phyloP scores from a whole-genome alignment of 257 asterid species.

The Nicotiana attenuata region DNA sequence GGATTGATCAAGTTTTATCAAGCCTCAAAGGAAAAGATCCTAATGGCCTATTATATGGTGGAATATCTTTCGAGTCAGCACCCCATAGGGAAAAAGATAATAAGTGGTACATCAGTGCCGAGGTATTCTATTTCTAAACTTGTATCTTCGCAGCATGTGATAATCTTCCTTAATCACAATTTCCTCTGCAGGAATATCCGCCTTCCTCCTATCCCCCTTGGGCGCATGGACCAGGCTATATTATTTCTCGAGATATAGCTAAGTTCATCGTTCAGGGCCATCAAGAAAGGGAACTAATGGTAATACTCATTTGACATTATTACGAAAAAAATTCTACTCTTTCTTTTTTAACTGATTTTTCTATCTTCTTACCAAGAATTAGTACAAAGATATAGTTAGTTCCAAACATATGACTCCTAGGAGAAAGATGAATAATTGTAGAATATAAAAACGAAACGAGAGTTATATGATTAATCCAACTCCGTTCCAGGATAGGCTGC shows the following conservation, averaged over 20 bases:
- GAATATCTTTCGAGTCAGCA: slow-evolving; percentile 65
- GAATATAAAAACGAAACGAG: no score
- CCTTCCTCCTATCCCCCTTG: slow-evolving; percentile 83
- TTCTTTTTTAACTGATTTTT: background rate
- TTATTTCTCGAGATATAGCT: slow-evolving; percentile 80
- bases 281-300: slow-evolving; percentile 59
- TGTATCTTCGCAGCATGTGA: background rate
- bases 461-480: no score
- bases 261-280: slow-evolving; percentile 75
- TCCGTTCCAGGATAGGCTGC: no score
- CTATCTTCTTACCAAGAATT: background rate
- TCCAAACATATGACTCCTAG: background rate
- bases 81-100: slow-evolving; percentile 84
- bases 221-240: slow-evolving; percentile 98
- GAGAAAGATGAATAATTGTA: background rate
- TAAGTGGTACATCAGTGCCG: slow-evolving; percentile 84
- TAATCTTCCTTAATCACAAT: background rate
- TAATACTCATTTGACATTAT: slow-evolving; percentile 15
- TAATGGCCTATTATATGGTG: slow-evolving; percentile 61
- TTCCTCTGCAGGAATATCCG: slow-evolving; percentile 74
- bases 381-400: background rate
- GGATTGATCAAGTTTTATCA: slow-evolving; percentile 74
- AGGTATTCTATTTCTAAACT: slow-evolving; percentile 36
- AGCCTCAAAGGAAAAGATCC: slow-evolving; percentile 54
- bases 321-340: background rate